phyloP scores from a whole-genome alignment of 768 basidiomycete species.

The Amanita subjunquillea region DNA sequence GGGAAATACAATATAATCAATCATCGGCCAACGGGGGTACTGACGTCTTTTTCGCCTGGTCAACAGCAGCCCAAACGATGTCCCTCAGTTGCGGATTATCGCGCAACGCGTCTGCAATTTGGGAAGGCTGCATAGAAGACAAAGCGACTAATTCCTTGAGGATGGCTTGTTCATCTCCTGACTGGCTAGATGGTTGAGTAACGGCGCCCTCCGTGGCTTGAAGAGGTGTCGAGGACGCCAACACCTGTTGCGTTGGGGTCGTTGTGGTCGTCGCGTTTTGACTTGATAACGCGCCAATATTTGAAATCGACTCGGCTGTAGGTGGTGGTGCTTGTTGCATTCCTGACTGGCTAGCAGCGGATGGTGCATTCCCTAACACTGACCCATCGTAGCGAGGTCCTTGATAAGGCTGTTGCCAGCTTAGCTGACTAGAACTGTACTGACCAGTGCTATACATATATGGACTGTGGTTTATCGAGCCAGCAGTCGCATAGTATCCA shows the following conservation, averaged over 20 bases:
- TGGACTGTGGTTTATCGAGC: constrained; percentile 7
- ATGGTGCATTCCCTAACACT: constrained; percentile 4
- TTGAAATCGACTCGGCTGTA: not conserved
- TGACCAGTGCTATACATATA: constrained; percentile 8
- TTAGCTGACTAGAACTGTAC: constrained; percentile 8
- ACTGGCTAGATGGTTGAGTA: not conserved
- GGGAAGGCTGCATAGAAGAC: constrained; percentile 23
- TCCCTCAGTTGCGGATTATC: constrained; percentile 28
- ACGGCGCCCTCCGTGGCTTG: not conserved
- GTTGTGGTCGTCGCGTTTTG: not conserved
- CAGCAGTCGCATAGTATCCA: constrained; percentile 9
- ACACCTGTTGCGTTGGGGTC: not conserved
- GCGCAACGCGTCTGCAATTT: constrained; percentile 26
- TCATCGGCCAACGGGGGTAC: not conserved
- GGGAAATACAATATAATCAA: not conserved
- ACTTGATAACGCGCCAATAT: not conserved
- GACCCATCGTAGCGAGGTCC: constrained; percentile 7
- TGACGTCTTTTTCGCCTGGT: constrained; percentile 12
- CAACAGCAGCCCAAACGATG: constrained; percentile 23
- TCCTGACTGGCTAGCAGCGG: not conserved
- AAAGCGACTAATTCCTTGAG: constrained; percentile 10
- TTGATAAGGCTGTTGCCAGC: constrained; percentile 15
- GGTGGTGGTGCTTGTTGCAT: not conserved
- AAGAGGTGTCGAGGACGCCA: not conserved
- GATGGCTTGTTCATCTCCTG: constrained; percentile 1